These are phyloP conservation scores for Penicillium crystallinum DNA, from an alignment of 495 filamentous ascomycete species.

Conservation along the genomic window DNA sequence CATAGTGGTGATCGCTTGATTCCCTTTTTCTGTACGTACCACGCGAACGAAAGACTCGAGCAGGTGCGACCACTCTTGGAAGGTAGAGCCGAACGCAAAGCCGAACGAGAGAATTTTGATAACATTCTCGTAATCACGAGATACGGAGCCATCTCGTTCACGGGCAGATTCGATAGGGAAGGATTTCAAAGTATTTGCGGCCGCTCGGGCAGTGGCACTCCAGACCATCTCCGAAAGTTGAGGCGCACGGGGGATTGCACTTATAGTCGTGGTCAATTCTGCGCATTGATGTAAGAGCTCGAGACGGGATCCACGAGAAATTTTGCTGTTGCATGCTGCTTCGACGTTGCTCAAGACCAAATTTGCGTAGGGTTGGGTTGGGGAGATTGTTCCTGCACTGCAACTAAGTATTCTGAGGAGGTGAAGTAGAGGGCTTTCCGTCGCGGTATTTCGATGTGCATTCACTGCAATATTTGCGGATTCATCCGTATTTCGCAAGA, in stretches of 20 bases:
- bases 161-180: constrained; percentile 40
- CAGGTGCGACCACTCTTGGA: constrained; percentile 55
- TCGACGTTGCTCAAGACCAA: constrained; percentile 36
- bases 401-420: constrained; percentile 34
- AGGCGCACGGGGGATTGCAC: constrained; percentile 2
- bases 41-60: constrained; percentile 53
- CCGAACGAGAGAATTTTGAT: constrained; percentile 63
- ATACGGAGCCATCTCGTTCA: constrained; percentile 38
- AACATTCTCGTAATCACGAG: constrained; percentile 63
- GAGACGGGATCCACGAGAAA: constrained; percentile 40
- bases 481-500: constrained; percentile 39
- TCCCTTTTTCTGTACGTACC: constrained; percentile 60
- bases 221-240: constrained; percentile 27
- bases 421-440: constrained; percentile 38
- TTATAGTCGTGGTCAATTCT: constrained; percentile 18
- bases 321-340: constrained; percentile 49
- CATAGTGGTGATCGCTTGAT: constrained; percentile 53
- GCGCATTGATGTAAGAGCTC: constrained; percentile 41
- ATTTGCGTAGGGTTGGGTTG: constrained; percentile 24
- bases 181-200: constrained; percentile 31
- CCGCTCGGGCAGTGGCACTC: constrained; percentile 30
- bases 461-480: constrained; percentile 46
- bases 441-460: constrained; percentile 18
- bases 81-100: constrained; percentile 38
- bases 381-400: constrained; percentile 12